phyloP scores from a whole-genome alignment of 2,329 filamentous ascomycete species.

The Ceratocystiopsis sp. region DNA sequence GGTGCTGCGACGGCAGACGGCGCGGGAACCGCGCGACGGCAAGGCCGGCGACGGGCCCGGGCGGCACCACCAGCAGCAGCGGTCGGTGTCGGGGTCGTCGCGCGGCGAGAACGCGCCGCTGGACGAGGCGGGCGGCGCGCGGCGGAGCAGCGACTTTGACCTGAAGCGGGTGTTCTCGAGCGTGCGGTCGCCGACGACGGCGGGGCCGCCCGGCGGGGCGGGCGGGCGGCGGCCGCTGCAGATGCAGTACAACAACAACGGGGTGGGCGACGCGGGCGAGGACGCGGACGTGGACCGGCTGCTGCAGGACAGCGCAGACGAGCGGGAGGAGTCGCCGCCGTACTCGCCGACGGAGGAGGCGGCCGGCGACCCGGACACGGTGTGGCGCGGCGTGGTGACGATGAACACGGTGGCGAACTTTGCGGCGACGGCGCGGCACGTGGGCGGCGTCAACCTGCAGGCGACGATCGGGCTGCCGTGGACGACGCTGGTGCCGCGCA shows the following conservation, averaged over 20 bases:
- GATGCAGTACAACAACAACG: constrained; percentile 14
- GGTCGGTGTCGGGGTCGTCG: too few species aligned
- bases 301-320: constrained; percentile 45
- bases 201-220: constrained; percentile 30
- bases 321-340: constrained; percentile 60
- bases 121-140: too few species aligned
- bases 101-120: too few species aligned
- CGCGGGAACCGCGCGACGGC: too few species aligned
- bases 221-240: constrained; percentile 27
- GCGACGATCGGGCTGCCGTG: constrained; percentile 39
- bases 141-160: constrained; percentile 43
- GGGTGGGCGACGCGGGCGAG: constrained; percentile 37
- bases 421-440: constrained; percentile 59
- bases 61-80: too few species aligned
- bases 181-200: constrained; percentile 53
- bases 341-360: constrained; percentile 64
- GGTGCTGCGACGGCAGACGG: constrained; percentile 17
- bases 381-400: constrained; percentile 61
- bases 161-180: constrained; percentile 74
- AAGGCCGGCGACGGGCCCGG: constrained; percentile 28
- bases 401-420: constrained; percentile 71
- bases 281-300: constrained; percentile 85
- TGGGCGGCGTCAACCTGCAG: constrained; percentile 67
- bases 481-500: constrained; percentile 56
- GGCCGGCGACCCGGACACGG: constrained; percentile 44